Conservation (phyloP, 257 asterid genomes). For the Solanum gracilifrons region DNA sequence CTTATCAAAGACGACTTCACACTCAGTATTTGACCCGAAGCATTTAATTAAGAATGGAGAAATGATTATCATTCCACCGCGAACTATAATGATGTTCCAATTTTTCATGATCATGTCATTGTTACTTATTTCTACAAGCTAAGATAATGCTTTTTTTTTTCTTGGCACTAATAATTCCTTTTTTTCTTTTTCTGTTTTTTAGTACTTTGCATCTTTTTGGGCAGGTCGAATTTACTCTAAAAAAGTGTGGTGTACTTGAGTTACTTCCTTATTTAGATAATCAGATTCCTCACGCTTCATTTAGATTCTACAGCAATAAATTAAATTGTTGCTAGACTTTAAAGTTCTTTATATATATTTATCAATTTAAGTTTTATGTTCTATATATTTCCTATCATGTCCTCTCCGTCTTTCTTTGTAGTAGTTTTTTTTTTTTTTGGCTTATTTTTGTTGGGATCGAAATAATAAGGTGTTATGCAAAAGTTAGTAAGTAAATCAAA, state of each 20-base stretch:
- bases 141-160: not conserved
- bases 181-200: not conserved
- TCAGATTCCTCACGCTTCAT: not conserved
- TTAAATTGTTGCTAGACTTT: not conserved
- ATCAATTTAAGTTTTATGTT: not conserved
- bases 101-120: not conserved
- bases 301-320: not conserved
- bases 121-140: not conserved
- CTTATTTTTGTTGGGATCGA: not conserved
- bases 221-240: not conserved
- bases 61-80: not conserved
- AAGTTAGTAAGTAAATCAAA: not conserved
- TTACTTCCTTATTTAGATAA: not conserved
- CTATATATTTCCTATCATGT: not conserved
- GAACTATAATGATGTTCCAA: not conserved
- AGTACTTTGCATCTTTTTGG: not conserved
- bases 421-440: not conserved
- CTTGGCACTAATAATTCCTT: not conserved
- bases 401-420: not conserved
- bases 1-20: not conserved
- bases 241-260: not conserved
- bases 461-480: not conserved
- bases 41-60: not conserved
- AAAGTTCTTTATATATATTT: not conserved
- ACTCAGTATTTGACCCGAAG: accelerated